These are phyloP conservation scores for Alternaria consortialis DNA, from an alignment of 2,329 filamentous ascomycete species.

Conservation along the genomic window DNA sequence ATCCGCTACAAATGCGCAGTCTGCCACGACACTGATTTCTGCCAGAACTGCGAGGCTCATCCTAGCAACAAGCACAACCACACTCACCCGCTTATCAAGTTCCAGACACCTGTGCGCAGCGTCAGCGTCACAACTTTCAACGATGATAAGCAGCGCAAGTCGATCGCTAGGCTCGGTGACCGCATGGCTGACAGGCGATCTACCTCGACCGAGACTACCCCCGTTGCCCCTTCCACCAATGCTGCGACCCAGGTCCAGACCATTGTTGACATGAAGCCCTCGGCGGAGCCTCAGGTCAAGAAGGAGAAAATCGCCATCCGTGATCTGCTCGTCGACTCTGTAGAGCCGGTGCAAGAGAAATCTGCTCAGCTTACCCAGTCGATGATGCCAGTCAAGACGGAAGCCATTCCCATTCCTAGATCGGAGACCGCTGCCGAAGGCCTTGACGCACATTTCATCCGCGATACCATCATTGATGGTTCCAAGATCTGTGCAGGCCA, in stretches of 20 bases:
- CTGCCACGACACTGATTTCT: constrained; percentile 95
- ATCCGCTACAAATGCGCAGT: constrained; percentile 97
- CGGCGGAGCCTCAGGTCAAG: constrained; percentile 54
- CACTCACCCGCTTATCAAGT: constrained; percentile 96
- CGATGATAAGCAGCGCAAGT: constrained; percentile 74
- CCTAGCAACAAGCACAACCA: constrained; percentile 87
- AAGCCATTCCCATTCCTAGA: constrained; percentile 18
- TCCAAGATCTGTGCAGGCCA: constrained; percentile 74
- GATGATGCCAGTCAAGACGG: constrained; percentile 20
- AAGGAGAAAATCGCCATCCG: constrained; percentile 55
- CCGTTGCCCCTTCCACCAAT: constrained; percentile 59
- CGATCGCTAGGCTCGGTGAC: constrained; percentile 78
- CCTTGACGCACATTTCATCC: constrained; percentile 74
- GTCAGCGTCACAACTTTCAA: constrained; percentile 86
- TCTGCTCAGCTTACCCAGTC: constrained; percentile 28
- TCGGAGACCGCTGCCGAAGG: constrained; percentile 33
- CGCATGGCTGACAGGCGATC: constrained; percentile 53
- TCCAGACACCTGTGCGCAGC: constrained; percentile 89
- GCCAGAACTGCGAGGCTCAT: constrained; percentile 88
- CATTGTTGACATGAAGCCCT: constrained; percentile 66
- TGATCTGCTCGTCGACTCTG: constrained; percentile 47
- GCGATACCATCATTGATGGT: constrained; percentile 82
- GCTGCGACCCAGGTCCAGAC: constrained; percentile 73
- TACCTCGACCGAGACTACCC: constrained; percentile 62
- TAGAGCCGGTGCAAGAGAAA: constrained; percentile 47